Evolutionary conservation across 2,329 filamentous ascomycete genomes (phyloP).

Genomic region (Bisporella sp.): DNA sequence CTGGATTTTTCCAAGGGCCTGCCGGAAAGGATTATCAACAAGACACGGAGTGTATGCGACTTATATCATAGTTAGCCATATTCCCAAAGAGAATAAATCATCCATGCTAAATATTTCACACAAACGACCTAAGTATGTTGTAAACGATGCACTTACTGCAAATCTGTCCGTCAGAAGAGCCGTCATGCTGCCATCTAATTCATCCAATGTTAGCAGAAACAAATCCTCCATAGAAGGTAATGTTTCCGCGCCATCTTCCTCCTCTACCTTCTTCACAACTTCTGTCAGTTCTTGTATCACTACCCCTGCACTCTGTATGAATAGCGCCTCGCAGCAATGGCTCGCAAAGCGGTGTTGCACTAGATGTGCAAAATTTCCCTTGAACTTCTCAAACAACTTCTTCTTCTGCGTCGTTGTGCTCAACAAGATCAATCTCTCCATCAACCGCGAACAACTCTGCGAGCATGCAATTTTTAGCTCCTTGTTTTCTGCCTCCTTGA

Average conservation of each 20-base stretch:
- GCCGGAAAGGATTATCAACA: conserved; percentile 80
- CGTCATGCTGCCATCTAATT: conserved; percentile 78
- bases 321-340: conserved; percentile 93
- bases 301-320: conserved; percentile 71
- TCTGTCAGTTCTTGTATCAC: conserved; percentile 65
- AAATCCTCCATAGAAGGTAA: conserved; percentile 73
- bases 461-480: conserved; percentile 94
- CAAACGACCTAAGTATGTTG: neutral
- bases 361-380: conserved; percentile 78
- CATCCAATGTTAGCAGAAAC: conserved; percentile 76
- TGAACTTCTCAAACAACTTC: conserved; percentile 77
- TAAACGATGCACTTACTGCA: neutral
- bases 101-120: too few relatives aligned
- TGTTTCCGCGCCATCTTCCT: conserved; percentile 45
- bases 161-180: conserved; percentile 77
- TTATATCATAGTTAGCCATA: neutral
- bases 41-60: conserved; percentile 81
- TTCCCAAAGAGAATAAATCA: too few relatives aligned
- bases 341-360: conserved; percentile 95
- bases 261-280: conserved; percentile 34
- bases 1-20: conserved; percentile 65
- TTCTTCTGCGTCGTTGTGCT: conserved; percentile 78
- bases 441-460: conserved; percentile 86
- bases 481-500: conserved; percentile 79
- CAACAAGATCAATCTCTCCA: conserved; percentile 84